A percentile compares a stretch with the other conserved stretches of the same genome.
Conservation (phyloP, 108 stramenopile species). For the Nitzschia inconspicua region DNA sequence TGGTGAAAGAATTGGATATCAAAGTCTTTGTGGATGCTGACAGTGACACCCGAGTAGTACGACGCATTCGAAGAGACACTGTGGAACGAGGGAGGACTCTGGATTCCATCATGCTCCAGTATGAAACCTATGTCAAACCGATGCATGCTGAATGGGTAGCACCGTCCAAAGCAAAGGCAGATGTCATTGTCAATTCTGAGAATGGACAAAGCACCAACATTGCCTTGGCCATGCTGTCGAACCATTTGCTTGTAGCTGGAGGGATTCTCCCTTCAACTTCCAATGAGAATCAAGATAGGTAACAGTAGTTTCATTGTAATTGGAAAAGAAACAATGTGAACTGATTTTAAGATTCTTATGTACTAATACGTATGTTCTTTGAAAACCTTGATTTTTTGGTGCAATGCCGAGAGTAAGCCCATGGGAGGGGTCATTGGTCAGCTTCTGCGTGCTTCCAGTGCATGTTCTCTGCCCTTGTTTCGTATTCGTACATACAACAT, state of each 20-base stretch:
- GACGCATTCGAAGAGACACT: constrained; percentile 84
- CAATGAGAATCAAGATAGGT: too few species aligned
- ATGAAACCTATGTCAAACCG: constrained; percentile 83
- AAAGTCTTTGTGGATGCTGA: constrained; percentile 94
- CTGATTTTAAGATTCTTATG: too few species aligned
- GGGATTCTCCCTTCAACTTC: too few species aligned
- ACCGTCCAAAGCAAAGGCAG: constrained; percentile 84
- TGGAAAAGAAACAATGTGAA: too few species aligned
- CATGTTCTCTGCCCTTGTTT: too few species aligned
- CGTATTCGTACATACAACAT: too few species aligned
- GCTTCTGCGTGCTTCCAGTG: too few species aligned
- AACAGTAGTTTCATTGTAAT: too few species aligned
- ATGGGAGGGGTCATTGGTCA: too few species aligned
- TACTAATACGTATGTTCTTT: too few species aligned
- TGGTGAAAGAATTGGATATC: constrained; percentile 81
- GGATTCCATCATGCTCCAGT: constrained; percentile 81
- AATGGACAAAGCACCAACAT: constrained; percentile 53
- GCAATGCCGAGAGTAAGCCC: too few species aligned
- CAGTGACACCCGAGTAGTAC: constrained; percentile 76
- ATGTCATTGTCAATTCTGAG: constrained; percentile 81
- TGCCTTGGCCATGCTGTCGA: constrained; percentile 66
- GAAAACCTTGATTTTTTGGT: too few species aligned
- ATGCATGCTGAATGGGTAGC: constrained; percentile 94
- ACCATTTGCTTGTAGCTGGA: constrained; percentile 62
- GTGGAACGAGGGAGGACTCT: constrained; percentile 79